Evolutionary conservation across 371 early-diverging fungal genomes (phyloP).

Genomic region (Sporodiniella umbellata): DNA sequence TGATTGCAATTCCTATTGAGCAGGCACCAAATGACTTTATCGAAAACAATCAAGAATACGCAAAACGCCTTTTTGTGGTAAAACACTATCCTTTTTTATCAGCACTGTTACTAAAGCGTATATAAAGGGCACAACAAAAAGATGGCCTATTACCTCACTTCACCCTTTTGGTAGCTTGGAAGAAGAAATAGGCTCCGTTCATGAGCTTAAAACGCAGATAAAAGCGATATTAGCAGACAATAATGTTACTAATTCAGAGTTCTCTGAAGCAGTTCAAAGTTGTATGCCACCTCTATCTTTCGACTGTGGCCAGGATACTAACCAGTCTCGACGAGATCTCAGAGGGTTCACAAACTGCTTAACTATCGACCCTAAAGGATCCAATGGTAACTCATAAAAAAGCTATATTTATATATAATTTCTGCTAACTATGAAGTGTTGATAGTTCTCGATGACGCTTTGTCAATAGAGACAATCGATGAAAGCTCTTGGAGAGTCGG

Average conservation of each 20-base stretch:
- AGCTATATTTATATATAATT: not conserved
- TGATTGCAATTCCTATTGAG: slow-evolving; percentile 67
- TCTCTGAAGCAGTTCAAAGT: slow-evolving; percentile 55
- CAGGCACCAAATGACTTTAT: slow-evolving; percentile 65
- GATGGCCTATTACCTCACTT: slow-evolving; percentile 66
- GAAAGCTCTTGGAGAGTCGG: slow-evolving; percentile 79
- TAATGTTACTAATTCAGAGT: slow-evolving; percentile 52
- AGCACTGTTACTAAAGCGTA: slow-evolving; percentile 6
- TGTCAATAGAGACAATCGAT: slow-evolving; percentile 64
- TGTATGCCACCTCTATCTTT: slow-evolving; percentile 65
- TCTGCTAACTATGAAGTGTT: not conserved
- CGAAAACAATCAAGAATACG: slow-evolving; percentile 50
- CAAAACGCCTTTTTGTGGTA: slow-evolving; percentile 40
- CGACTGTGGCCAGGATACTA: slow-evolving; percentile 35
- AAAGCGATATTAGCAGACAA: slow-evolving; percentile 67
- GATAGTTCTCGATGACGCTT: slow-evolving; percentile 85
- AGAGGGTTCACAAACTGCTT: not conserved
- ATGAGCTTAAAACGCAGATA: slow-evolving; percentile 62
- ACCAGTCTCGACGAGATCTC: slow-evolving; percentile 54
- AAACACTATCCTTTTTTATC: no score
- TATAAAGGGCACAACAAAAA: slow-evolving; percentile 51
- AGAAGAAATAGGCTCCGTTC: slow-evolving; percentile 62
- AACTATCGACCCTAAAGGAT: slow-evolving; percentile 53
- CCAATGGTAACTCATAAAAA: slow-evolving; percentile 4
- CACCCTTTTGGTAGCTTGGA: slow-evolving; percentile 71